phyloP scores from a whole-genome alignment of 140 eudicot species.

The Ambrosia hybrid region DNA sequence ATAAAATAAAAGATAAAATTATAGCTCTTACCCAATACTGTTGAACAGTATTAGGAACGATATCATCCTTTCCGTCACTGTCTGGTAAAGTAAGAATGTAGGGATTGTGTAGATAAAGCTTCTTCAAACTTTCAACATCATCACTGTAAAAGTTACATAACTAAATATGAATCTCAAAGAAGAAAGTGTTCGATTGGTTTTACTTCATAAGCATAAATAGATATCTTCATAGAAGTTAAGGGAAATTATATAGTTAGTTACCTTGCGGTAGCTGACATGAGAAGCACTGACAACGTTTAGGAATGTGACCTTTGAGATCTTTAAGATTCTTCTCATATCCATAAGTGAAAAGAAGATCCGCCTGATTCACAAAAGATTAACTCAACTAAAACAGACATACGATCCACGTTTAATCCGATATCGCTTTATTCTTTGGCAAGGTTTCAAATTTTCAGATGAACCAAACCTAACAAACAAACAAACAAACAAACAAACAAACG shows the following conservation, averaged over 20 bases:
- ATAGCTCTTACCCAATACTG: slow-evolving; percentile 67
- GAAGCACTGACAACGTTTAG: slow-evolving; percentile 88
- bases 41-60: slow-evolving; percentile 83
- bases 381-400: background rate
- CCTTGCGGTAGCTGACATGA: slow-evolving; percentile 99
- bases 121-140: slow-evolving; percentile 87
- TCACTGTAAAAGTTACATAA: slow-evolving; percentile 47
- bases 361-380: slow-evolving; percentile 44
- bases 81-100: slow-evolving; percentile 81
- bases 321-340: slow-evolving; percentile 87
- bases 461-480: background rate
- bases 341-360: slow-evolving; percentile 87
- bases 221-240: background rate
- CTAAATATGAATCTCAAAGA: background rate
- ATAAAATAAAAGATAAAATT: background rate
- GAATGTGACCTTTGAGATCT: slow-evolving; percentile 77
- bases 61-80: slow-evolving; percentile 76
- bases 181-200: background rate
- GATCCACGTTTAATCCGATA: background rate
- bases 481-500: no score
- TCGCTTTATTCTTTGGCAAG: background rate
- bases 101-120: slow-evolving; percentile 89
- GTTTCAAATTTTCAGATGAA: background rate
- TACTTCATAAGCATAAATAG: background rate
- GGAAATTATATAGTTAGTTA: background rate